Evolutionary conservation across 1,284 basidiomycete species (phyloP), one percentile per base, ranked within the genome.

Genomic region (Cryptococcus wingfieldii): DNA sequence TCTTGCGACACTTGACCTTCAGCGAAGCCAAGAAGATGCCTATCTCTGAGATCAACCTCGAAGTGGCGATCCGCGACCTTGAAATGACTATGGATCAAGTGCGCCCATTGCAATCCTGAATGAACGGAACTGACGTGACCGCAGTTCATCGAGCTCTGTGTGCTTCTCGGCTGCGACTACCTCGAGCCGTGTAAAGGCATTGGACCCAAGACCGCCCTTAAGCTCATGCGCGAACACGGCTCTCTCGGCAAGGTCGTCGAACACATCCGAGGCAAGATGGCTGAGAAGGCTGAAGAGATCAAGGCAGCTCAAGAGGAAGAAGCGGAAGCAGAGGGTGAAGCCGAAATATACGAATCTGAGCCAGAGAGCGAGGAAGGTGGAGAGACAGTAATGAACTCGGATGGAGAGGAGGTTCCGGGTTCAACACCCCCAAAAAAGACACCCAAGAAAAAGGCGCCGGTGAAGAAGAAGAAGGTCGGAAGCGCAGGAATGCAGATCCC

Each of bases 1-100:
- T 99, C 9, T 87, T 90, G 63, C 90, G 95, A 47, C 95, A 98
- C 77, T 84, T 99, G 51, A 99, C 96, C 7, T 97, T 98, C 76
- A 94, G 90, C n/a, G 96, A 98, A 74, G 93, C 93, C 27, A 94
- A 96, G 76, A 98, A 98, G 75, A 86, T 90, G 66, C 95, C 96
- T n/a, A 98, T 98, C 64, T 88, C 86, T 63, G 92, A 98, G 71
- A 92, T 98, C 59, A 84, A 84, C 63, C 85, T 99, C 2, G 77
- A 87, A 57, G 84, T 84, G 53, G 93, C 88, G 0, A 80, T 98
- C 1, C 84, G 93, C 56, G 96, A 94, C 0, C 81, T 98, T 0
- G 84, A 87, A 5, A 92, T 99, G 90, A 79, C 83, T 38, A 97
- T 97, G 92, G 86, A 88, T 55, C 86, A 86, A 79, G 91, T 90